These are phyloP conservation scores for Arabidopsis thaliana DNA, from an alignment of 345 rosid genomes.

Conservation along the genomic window TAIR10.1 NC_003070.9:16235001-16235500, in stretches of 20 bases:
- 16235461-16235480: slow-evolving; percentile 72
- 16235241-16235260: neutral
- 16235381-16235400: slow-evolving; percentile 59
- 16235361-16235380: slow-evolving; percentile 63
- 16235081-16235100: slow-evolving; percentile 57
- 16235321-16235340: slow-evolving; percentile 50
- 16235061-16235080: slow-evolving; percentile 80
- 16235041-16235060: slow-evolving; percentile 49
- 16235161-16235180: slow-evolving; percentile 85
- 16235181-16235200: slow-evolving; percentile 73
- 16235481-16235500: slow-evolving; percentile 71
- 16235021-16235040: neutral
- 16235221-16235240: neutral
- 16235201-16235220: slow-evolving; percentile 77
- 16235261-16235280: neutral
- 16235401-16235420: slow-evolving; percentile 53
- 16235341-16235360: slow-evolving; percentile 56
- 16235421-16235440: slow-evolving; percentile 59
- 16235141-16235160: slow-evolving; percentile 74
- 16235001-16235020: neutral
- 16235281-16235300: neutral
- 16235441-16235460: slow-evolving; percentile 69
- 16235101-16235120: slow-evolving; percentile 47
- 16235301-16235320: slow-evolving; percentile 58
- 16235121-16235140: slow-evolving; percentile 60